Conservation (phyloP, 2,329 filamentous ascomycete genomes). For the Fusarium sp. region DNA sequence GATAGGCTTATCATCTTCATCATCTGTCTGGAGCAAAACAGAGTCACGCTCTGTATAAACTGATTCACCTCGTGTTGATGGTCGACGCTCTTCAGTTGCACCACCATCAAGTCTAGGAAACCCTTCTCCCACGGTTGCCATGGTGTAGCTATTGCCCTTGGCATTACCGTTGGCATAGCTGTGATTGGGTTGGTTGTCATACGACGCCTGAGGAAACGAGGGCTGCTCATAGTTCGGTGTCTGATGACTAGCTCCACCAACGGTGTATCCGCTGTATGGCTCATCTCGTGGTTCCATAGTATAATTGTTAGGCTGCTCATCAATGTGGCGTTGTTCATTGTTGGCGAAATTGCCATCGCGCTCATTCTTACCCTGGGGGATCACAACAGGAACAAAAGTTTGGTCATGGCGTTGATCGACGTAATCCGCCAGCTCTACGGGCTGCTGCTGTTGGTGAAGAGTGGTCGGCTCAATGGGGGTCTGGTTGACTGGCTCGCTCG, state of each 20-base stretch:
- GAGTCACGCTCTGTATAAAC: conserved; percentile 41
- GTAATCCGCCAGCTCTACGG: conserved; percentile 33
- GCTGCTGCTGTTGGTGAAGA: conserved; percentile 29
- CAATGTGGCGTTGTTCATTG: conserved; percentile 11
- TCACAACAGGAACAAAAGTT: conserved; percentile 40
- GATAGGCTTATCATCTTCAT: conserved; percentile 39
- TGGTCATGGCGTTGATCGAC: conserved; percentile 29
- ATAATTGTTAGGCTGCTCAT: conserved; percentile 19
- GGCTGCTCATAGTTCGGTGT: conserved; percentile 18
- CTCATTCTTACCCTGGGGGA: conserved; percentile 35
- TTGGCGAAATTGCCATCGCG: conserved; percentile 10
- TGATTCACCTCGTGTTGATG: conserved; percentile 28
- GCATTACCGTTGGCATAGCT: conserved; percentile 21
- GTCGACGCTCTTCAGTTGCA: conserved; percentile 7
- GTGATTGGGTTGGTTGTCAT: conserved; percentile 23
- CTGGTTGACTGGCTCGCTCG: conserved; percentile 57
- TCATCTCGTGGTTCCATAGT: conserved; percentile 22
- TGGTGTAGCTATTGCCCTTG: conserved; percentile 32
- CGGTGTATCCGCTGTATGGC: conserved; percentile 9
- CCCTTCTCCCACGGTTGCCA: conserved; percentile 38
- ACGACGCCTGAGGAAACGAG: conserved; percentile 19
- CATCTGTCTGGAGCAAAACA: conserved; percentile 38
- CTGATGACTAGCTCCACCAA: conserved; percentile 14
- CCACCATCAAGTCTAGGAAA: conserved; percentile 42
- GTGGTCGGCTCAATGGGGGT: conserved; percentile 19